A percentile compares a stretch with the other conserved stretches of the same genome.
phyloP scores from a whole-genome alignment of 306 rosid species.

The Phaseolus lunatus region DNA sequence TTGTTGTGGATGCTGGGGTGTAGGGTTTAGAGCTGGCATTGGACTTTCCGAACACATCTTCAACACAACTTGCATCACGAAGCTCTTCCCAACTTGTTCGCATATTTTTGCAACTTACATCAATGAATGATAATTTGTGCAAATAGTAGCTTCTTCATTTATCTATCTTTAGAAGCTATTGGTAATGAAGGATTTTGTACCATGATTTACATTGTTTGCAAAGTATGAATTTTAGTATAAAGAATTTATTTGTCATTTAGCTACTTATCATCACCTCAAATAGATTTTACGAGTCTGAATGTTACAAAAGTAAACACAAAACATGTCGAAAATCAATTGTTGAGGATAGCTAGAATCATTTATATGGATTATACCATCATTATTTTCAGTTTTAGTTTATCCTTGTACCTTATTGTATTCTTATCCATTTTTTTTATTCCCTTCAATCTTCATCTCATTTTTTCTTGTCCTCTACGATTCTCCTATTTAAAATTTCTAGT shows the following conservation, averaged over 20 bases:
- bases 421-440: too few species aligned
- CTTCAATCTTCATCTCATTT: not conserved
- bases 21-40: too few species aligned
- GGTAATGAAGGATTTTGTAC: not conserved
- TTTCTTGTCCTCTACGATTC: too few species aligned
- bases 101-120: too few species aligned
- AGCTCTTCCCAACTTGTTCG: too few species aligned
- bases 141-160: too few species aligned
- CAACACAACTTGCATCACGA: too few species aligned
- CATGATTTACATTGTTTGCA: constrained; percentile 15
- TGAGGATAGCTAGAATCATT: not conserved
- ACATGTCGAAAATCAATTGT: not conserved
- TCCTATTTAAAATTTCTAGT: not conserved
- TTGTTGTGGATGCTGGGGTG: too few species aligned
- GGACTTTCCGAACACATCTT: too few species aligned
- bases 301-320: constrained; percentile 4
- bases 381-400: not conserved
- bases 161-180: constrained; percentile 13
- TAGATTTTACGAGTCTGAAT: not conserved
- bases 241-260: not conserved
- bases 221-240: constrained; percentile 17
- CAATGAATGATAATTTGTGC: too few species aligned
- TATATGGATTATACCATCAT: not conserved
- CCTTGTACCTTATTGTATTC: not conserved
- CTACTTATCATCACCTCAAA: not conserved